These are phyloP conservation scores for Aspergillus sojae DNA, from an alignment of 2,329 filamentous ascomycete species.

Conservation along the genomic window DNA sequence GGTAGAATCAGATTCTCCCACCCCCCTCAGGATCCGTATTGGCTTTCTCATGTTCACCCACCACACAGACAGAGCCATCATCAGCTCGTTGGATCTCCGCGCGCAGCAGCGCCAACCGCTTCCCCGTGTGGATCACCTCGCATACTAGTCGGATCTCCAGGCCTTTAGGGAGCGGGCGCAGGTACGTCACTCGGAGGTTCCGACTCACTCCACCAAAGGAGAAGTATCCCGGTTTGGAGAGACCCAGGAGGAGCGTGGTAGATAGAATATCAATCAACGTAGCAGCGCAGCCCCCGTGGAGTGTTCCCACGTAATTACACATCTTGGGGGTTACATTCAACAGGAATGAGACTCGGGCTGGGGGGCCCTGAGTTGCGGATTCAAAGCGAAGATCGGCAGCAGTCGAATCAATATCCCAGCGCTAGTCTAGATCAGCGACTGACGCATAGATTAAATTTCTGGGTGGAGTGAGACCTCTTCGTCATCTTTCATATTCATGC, in stretches of 20 bases:
- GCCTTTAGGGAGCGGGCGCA: slow-evolving; percentile 62
- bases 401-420: slow-evolving; percentile 33
- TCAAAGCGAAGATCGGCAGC: slow-evolving; percentile 40
- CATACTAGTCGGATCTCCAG: slow-evolving; percentile 57
- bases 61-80: slow-evolving; percentile 57
- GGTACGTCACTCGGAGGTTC: slow-evolving; percentile 67
- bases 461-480: slow-evolving; percentile 21
- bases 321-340: slow-evolving; percentile 77
- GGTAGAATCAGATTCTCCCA: slow-evolving; percentile 14
- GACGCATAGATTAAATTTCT: no score
- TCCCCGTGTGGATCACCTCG: slow-evolving; percentile 62
- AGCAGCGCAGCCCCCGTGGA: slow-evolving; percentile 79
- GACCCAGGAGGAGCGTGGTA: slow-evolving; percentile 58
- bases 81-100: slow-evolving; percentile 58
- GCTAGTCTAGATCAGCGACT: slow-evolving; percentile 20
- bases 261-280: slow-evolving; percentile 71
- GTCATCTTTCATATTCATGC: slow-evolving; percentile 21
- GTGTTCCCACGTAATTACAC: slow-evolving; percentile 87
- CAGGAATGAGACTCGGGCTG: slow-evolving; percentile 36
- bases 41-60: slow-evolving; percentile 67
- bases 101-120: slow-evolving; percentile 55
- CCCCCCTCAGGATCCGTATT: slow-evolving; percentile 56
- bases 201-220: slow-evolving; percentile 64
- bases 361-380: slow-evolving; percentile 38
- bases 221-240: slow-evolving; percentile 64